Evolutionary conservation across 805 yeast species (phyloP), one percentile per base, ranked within the genome.

Genomic region (Candida nitratophila): DNA sequence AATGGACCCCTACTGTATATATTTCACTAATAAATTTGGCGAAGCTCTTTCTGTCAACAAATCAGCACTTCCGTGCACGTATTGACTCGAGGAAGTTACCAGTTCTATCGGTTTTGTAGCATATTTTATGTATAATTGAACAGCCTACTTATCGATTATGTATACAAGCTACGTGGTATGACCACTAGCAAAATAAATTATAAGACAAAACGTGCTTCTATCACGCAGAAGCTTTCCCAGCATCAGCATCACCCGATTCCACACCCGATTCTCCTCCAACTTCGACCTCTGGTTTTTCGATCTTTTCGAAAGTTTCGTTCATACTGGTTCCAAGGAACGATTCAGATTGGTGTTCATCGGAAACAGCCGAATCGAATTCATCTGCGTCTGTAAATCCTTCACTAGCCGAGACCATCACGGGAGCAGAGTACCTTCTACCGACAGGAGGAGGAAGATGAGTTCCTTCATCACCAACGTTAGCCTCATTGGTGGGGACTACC

Each of bases 271-370:
- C 26, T 4, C 20, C 26, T 4, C 20, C 26, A 11, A 20, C 26
- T 20, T 15, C 19, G 2, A 19, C 37, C 24, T 45, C 51, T 14
- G 53, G 34, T 14, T 36, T 44, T n/a, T 38, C 44, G 17, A 59
- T 54, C 43, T 56, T 56, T 39, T 59, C 62, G 47, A 57, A 59
- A 7, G 54, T 50, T 40, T 59, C 63, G 14, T 36, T 22, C 12
- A 22, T n/a, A 15, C 19, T 22, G 10, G 50, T 24, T 57, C 61
- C 36, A 5, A 34, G 15, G 8, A 34, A 8, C 5, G 37, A 34
- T 5, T 17, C n/a, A 34, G 24, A 7, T 7, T 5, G 37, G 15
- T 10, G 12, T n/a, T 36, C 30, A 15, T 20, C 19, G 4, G 11
- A 19, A 15, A 14, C 17, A 5, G 19, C 3, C 4, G 21, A 17